phyloP scores from a whole-genome alignment of 495 filamentous ascomycete species.

The Lophiostoma macrostomum region DNA sequence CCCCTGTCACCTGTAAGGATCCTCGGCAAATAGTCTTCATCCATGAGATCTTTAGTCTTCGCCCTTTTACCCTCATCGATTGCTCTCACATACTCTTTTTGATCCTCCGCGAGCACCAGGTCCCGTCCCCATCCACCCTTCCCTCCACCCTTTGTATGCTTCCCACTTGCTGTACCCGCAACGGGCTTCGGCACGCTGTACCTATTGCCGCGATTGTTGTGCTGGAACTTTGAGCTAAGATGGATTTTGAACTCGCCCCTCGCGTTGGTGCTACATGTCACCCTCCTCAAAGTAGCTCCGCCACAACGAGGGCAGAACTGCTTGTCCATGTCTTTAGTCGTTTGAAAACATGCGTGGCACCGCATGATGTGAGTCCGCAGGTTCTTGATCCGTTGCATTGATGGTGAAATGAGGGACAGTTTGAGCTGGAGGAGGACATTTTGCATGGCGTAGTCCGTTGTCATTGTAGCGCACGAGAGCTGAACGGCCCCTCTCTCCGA shows the following conservation, averaged over 20 bases:
- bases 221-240: conserved; percentile 93
- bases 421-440: conserved; percentile 94
- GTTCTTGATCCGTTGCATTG: conserved; percentile 69
- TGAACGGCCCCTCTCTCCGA: too few relatives aligned
- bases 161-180: conserved; percentile 75
- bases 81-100: conserved; percentile 82
- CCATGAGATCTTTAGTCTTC: conserved; percentile 83
- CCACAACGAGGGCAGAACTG: conserved; percentile 95
- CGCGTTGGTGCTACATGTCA: conserved; percentile 76
- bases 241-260: conserved; percentile 82
- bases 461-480: conserved; percentile 84
- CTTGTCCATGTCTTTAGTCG: conserved; percentile 78
- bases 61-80: conserved; percentile 59
- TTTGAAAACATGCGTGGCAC: conserved; percentile 90
- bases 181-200: conserved; percentile 90
- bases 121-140: conserved; percentile 81
- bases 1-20: conserved; percentile 74
- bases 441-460: conserved; percentile 94
- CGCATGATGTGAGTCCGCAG: conserved; percentile 84
- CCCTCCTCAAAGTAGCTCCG: conserved; percentile 78
- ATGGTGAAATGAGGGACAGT: conserved; percentile 80
- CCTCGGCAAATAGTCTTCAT: conserved; percentile 81
- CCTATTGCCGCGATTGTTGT: conserved; percentile 85
- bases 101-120: conserved; percentile 87
- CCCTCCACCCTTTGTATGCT: conserved; percentile 63